phyloP scores from a whole-genome alignment of 352 stramenopile genomes.

The Peronospora destructor region DNA sequence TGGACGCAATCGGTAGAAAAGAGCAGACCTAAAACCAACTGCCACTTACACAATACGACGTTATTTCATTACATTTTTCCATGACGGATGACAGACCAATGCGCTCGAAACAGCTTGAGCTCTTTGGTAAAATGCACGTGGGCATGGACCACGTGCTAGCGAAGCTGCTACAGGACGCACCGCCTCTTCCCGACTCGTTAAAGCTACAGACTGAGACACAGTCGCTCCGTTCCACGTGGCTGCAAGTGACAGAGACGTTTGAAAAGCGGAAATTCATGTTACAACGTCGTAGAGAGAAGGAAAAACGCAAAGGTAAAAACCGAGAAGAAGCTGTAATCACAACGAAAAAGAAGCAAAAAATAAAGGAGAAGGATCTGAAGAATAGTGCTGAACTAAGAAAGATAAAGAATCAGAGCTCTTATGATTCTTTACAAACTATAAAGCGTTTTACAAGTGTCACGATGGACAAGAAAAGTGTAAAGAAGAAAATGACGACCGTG shows the following conservation, averaged over 20 bases:
- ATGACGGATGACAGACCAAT: slow-evolving; percentile 13
- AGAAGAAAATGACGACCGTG: neutral
- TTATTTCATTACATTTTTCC: neutral
- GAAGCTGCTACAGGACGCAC: slow-evolving; percentile 19
- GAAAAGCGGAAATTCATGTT: slow-evolving; percentile 26
- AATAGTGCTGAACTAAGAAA: slow-evolving; percentile 2
- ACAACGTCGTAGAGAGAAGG: slow-evolving; percentile 26
- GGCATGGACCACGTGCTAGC: slow-evolving; percentile 48
- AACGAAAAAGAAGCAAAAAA: slow-evolving; percentile 9
- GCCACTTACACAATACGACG: too few relatives aligned
- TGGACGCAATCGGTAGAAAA: too few relatives aligned
- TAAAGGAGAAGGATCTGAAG: slow-evolving; percentile 3
- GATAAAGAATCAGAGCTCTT: neutral
- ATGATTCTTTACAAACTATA: neutral
- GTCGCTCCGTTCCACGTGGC: slow-evolving; percentile 25
- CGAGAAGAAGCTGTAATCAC: neutral
- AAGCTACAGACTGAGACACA: slow-evolving; percentile 32
- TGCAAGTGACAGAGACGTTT: slow-evolving; percentile 17
- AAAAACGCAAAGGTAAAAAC: slow-evolving; percentile 22
- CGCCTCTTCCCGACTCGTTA: slow-evolving; percentile 18
- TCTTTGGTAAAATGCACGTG: slow-evolving; percentile 40
- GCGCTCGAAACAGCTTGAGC: slow-evolving; percentile 20
- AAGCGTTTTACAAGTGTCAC: neutral
- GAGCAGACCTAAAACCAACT: too few relatives aligned
- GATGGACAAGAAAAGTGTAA: neutral